These are phyloP conservation scores for Xylariaceae sp. DNA, from an alignment of 2,329 filamentous ascomycete species.

Conservation along the genomic window DNA sequence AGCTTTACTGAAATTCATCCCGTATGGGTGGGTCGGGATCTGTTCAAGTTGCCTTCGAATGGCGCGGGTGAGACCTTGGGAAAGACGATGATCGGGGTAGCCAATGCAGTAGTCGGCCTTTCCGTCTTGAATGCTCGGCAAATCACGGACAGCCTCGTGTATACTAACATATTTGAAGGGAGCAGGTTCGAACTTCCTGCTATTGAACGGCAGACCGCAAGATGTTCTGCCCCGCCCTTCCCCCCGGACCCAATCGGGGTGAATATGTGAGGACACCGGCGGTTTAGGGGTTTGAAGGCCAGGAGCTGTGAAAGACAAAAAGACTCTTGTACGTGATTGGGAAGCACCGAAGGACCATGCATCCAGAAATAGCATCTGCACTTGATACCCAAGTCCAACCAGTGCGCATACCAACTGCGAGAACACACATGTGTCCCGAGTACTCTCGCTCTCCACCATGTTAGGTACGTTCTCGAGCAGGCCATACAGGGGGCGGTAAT, in stretches of 20 bases:
- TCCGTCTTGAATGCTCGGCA: conserved; percentile 61
- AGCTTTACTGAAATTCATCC: conserved; percentile 48
- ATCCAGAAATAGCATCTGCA: conserved; percentile 63
- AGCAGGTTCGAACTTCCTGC: conserved; percentile 46
- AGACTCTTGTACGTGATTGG: conserved; percentile 64
- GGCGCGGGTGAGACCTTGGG: conserved; percentile 35
- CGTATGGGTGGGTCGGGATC: conserved; percentile 58
- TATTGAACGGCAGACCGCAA: conserved; percentile 58
- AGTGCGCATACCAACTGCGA: conserved; percentile 69
- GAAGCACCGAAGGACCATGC: conserved; percentile 65
- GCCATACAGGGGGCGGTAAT: conserved; percentile 71
- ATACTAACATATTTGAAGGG: conserved; percentile 59
- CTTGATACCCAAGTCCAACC: conserved; percentile 74
- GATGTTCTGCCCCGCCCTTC: conserved; percentile 52
- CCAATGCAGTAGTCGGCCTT: conserved; percentile 58
- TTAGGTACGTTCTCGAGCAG: conserved; percentile 72
- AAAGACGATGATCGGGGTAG: conserved; percentile 64
- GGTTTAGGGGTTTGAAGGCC: conserved; percentile 52
- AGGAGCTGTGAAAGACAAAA: conserved; percentile 68
- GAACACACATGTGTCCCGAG: conserved; percentile 60
- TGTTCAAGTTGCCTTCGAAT: conserved; percentile 45
- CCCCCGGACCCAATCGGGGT: conserved; percentile 37
- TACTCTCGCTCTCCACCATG: conserved; percentile 52
- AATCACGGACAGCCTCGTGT: conserved; percentile 50
- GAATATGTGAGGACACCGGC: conserved; percentile 60